Conservation (phyloP, 176 grass and related monocot species). For the Aechmea fasciata region DNA sequence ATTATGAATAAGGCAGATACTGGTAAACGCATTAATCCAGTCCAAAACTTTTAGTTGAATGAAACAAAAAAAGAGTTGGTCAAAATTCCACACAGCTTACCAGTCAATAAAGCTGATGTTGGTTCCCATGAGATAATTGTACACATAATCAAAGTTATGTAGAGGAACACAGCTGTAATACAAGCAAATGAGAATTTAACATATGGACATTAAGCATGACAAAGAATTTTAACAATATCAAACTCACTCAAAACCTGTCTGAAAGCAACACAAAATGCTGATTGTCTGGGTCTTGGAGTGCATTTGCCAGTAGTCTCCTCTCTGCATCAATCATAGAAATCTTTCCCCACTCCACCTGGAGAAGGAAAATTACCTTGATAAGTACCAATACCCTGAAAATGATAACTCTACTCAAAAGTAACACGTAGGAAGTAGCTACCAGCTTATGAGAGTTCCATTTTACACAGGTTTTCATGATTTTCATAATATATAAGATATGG, state of each 20-base stretch:
- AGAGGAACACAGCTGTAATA: slow-evolving; percentile 80
- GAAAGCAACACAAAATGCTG: slow-evolving; percentile 95
- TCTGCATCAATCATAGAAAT: slow-evolving; percentile 99
- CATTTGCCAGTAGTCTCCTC: slow-evolving; percentile 84
- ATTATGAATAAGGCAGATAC: slow-evolving; percentile 6
- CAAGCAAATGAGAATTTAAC: slow-evolving; percentile 27
- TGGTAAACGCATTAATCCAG: neutral
- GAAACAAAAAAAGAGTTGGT: neutral
- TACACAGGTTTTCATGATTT: no score
- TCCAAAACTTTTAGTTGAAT: slow-evolving; percentile 1
- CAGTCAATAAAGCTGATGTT: slow-evolving; percentile 85
- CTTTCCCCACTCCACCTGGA: slow-evolving; percentile 83
- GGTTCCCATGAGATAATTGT: slow-evolving; percentile 88
- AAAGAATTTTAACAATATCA: slow-evolving; percentile 18
- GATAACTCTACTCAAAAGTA: neutral
- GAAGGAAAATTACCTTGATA: neutral
- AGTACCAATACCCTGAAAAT: neutral
- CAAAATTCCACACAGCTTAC: slow-evolving; percentile 38
- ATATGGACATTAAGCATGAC: slow-evolving; percentile 19
- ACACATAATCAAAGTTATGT: slow-evolving; percentile 88
- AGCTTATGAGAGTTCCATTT: no score
- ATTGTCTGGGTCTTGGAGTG: slow-evolving; percentile 75
- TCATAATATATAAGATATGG: no score
- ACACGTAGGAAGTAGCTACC: no score
- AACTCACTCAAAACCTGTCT: slow-evolving; percentile 49